These are phyloP conservation scores for Russula emetica DNA, from an alignment of 768 basidiomycete species.

Conservation along the genomic window DNA sequence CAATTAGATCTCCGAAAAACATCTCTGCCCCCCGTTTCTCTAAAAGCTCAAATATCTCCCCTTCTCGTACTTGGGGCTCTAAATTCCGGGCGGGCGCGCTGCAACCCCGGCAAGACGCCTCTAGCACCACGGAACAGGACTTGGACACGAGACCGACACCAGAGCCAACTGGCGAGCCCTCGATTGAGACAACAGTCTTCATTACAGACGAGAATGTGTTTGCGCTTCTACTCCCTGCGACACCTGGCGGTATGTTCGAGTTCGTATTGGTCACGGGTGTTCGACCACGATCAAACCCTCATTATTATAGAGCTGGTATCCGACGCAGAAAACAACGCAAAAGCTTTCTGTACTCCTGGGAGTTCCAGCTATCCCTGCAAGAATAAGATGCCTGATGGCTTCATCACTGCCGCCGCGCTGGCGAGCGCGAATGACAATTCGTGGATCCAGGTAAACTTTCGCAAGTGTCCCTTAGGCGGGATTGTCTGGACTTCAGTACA, in stretches of 20 bases:
- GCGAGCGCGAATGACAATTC: constrained; percentile 36
- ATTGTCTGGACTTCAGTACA: neutral
- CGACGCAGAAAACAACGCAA: constrained; percentile 38
- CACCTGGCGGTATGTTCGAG: constrained; percentile 34
- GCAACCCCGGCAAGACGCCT: neutral
- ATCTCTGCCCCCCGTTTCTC: neutral
- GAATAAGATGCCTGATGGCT: constrained; percentile 35
- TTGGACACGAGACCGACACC: constrained; percentile 37
- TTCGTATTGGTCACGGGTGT: neutral
- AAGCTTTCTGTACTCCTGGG: constrained; percentile 37
- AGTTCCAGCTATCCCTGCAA: constrained; percentile 32
- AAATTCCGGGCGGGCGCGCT: neutral
- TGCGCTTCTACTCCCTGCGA: constrained; percentile 37
- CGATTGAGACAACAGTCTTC: constrained; percentile 38
- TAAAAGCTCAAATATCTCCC: neutral
- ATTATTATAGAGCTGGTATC: constrained; percentile 37
- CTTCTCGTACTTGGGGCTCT: constrained; percentile 15
- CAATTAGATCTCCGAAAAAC: neutral
- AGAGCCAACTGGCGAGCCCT: constrained; percentile 38
- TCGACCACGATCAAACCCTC: neutral
- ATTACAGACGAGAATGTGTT: constrained; percentile 34
- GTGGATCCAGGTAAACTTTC: constrained; percentile 38
- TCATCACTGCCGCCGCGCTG: constrained; percentile 39
- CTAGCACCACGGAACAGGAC: constrained; percentile 3
- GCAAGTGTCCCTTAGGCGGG: neutral